A percentile compares a stretch with the other conserved stretches of the same genome.
phyloP scores from a whole-genome alignment of 768 basidiomycete genomes.

The Serendipita indica region DNA sequence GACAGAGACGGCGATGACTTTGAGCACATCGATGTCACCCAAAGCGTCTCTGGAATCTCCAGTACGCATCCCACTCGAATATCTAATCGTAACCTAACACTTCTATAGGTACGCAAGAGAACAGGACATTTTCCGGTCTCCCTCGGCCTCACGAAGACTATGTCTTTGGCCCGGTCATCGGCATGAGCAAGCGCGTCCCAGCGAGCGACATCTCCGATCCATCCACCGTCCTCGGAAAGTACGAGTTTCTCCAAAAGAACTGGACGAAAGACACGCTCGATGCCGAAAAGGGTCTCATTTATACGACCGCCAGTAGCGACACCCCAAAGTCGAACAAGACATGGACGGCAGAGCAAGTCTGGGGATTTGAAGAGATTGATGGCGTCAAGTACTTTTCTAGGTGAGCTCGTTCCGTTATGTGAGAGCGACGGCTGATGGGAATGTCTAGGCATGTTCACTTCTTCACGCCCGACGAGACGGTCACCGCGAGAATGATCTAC shows the following conservation, averaged over 20 bases:
- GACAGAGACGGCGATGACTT: conserved; percentile 32
- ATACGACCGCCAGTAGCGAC: conserved; percentile 37
- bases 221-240: conserved; percentile 13
- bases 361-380: conserved; percentile 50
- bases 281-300: conserved; percentile 23
- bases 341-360: conserved; percentile 59
- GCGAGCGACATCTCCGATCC: neutral
- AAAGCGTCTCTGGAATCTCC: conserved; percentile 44
- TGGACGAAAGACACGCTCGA: conserved; percentile 6
- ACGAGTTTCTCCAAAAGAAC: conserved; percentile 1
- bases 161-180: conserved; percentile 43
- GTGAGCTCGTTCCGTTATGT: conserved; percentile 48
- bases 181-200: conserved; percentile 1
- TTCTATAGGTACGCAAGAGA: conserved; percentile 29
- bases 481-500: neutral
- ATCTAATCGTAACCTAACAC: neutral
- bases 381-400: conserved; percentile 46
- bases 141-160: conserved; percentile 40
- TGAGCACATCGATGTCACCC: conserved; percentile 55
- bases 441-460: conserved; percentile 3
- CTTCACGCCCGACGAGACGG: conserved; percentile 2
- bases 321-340: conserved; percentile 42
- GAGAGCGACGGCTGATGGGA: conserved; percentile 18
- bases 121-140: conserved; percentile 41
- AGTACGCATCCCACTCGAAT: neutral